A percentile compares a stretch with the other conserved stretches of the same genome.
Conservation (phyloP, 768 basidiomycete genomes). For the Pisolithus tinctorius region DNA sequence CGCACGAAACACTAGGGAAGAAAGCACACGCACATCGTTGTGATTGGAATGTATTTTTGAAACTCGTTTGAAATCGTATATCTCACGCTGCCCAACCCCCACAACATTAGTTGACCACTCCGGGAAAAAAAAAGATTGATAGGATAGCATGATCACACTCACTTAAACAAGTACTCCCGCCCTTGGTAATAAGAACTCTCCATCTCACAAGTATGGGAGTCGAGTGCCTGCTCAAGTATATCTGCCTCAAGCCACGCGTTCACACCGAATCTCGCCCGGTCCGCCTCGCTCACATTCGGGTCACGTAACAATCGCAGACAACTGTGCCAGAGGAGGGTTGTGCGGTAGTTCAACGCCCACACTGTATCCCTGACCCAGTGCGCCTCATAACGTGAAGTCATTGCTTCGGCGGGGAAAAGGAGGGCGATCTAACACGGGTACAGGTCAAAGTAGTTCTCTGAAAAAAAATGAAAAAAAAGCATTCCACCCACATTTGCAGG, state of each 20-base stretch:
- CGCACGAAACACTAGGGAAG: not conserved
- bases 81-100: slow-evolving; percentile 42
- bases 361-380: slow-evolving; percentile 55
- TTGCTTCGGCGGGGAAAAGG: slow-evolving; percentile 70
- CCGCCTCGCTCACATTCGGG: slow-evolving; percentile 34
- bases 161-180: slow-evolving; percentile 76
- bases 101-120: not conserved
- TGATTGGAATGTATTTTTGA: slow-evolving; percentile 54
- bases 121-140: not conserved
- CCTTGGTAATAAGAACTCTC: slow-evolving; percentile 68
- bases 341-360: slow-evolving; percentile 69
- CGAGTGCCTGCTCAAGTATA: slow-evolving; percentile 53
- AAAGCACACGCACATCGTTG: slow-evolving; percentile 39
- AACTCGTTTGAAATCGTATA: slow-evolving; percentile 70
- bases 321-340: slow-evolving; percentile 66
- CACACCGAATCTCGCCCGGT: slow-evolving; percentile 57
- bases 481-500: slow-evolving; percentile 53
- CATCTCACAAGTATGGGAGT: slow-evolving; percentile 58
- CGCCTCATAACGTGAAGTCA: slow-evolving; percentile 28
- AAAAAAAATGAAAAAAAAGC: not conserved
- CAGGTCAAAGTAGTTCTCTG: not conserved
- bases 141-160: slow-evolving; percentile 30
- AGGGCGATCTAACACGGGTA: slow-evolving; percentile 47
- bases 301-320: slow-evolving; percentile 56
- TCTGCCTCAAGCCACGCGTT: slow-evolving; percentile 69